phyloP scores from a whole-genome alignment of 129 eudicot species.

The Gnaphalium uliginosum region DNA sequence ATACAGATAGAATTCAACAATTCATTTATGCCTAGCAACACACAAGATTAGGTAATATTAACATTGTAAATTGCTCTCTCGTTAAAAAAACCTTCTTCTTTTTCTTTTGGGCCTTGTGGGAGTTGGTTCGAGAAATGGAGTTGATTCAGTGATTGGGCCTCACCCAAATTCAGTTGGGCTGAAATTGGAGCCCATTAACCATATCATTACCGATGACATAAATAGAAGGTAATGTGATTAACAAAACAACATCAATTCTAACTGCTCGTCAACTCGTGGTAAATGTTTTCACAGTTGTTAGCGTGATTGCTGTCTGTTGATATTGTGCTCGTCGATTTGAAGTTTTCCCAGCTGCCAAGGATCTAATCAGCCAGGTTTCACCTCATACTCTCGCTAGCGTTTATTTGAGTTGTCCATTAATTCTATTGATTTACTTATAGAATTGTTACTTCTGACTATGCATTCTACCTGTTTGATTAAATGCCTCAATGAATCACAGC shows the following conservation, averaged over 20 bases:
- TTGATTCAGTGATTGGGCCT: no score
- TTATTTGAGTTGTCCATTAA: not conserved
- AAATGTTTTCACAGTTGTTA: not conserved
- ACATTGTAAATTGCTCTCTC: no score
- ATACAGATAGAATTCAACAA: no score
- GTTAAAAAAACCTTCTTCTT: no score
- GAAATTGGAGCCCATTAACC: no score
- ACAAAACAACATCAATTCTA: not conserved
- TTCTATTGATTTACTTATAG: not conserved
- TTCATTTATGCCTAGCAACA: no score
- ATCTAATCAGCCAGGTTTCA: conserved; percentile 71
- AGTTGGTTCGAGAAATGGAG: no score
- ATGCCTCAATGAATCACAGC: not conserved
- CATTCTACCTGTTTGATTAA: not conserved
- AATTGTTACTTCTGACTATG: not conserved
- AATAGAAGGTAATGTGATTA: no score
- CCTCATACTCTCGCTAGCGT: not conserved
- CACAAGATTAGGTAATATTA: no score
- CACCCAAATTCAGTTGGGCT: no score
- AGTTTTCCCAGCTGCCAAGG: conserved; percentile 79
- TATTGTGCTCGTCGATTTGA: conserved; percentile 61
- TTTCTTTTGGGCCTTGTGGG: no score
- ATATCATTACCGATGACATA: not conserved
- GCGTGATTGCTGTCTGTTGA: conserved; percentile 4
- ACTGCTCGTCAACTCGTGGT: not conserved